Evolutionary conservation across 768 basidiomycete species (phyloP).

Genomic region (Boletellus ananiceps): DNA sequence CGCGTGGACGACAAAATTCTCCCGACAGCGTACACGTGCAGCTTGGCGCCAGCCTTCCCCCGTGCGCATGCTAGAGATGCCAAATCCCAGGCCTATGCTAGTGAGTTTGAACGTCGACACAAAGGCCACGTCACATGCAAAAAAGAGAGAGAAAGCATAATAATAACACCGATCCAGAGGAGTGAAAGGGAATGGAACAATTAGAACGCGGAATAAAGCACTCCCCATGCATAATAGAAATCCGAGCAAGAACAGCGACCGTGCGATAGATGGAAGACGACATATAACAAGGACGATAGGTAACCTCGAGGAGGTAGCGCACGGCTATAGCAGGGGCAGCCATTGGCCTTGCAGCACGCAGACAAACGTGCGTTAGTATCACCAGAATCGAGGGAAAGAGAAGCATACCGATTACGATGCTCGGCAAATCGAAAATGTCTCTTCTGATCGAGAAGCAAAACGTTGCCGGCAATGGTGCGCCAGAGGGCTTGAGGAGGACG

Average conservation of each 20-base stretch:
- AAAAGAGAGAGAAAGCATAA: too few species aligned
- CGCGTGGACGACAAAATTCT: too few species aligned
- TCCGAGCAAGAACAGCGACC: constrained; percentile 8
- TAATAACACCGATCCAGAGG: too few species aligned
- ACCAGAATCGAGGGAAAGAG: background rate
- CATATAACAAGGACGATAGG: background rate
- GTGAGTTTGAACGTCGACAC: too few species aligned
- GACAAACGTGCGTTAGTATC: background rate
- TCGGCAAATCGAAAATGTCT: constrained; percentile 88
- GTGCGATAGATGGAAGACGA: constrained; percentile 8
- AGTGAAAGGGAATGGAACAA: too few species aligned
- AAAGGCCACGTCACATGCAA: too few species aligned
- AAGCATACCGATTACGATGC: constrained; percentile 75
- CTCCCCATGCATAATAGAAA: too few species aligned
- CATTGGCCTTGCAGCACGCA: constrained; percentile 61
- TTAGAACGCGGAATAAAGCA: too few species aligned
- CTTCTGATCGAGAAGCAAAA: constrained; percentile 95
- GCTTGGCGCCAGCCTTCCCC: too few species aligned
- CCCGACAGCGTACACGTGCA: too few species aligned
- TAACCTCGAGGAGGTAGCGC: background rate
- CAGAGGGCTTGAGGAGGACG: constrained; percentile 79
- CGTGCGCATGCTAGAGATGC: too few species aligned
- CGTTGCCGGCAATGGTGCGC: constrained; percentile 82
- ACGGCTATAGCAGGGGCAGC: constrained; percentile 66
- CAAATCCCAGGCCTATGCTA: too few species aligned